Conservation (phyloP, 2,329 filamentous ascomycete genomes). For the Fusarium dlaminii region DNA sequence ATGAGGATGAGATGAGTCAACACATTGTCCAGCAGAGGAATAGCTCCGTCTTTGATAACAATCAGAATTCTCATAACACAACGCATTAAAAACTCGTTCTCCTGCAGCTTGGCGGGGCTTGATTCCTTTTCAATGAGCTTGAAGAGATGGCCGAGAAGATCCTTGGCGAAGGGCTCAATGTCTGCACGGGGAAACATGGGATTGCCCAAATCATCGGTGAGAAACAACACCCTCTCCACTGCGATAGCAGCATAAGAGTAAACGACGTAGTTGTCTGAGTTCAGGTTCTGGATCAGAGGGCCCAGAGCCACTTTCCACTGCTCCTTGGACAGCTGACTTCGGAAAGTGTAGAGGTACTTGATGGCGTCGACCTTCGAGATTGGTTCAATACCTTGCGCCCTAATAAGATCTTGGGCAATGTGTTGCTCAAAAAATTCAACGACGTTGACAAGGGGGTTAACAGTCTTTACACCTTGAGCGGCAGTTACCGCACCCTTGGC, state of each 20-base stretch:
- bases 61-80: slow-evolving; percentile 98
- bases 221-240: slow-evolving; percentile 89
- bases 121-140: slow-evolving; percentile 86
- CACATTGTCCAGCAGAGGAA: slow-evolving; percentile 79
- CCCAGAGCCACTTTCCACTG: slow-evolving; percentile 93
- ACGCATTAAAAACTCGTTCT: slow-evolving; percentile 98
- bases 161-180: slow-evolving; percentile 83
- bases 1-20: slow-evolving; percentile 87
- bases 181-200: slow-evolving; percentile 83
- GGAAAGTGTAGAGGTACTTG: slow-evolving; percentile 97
- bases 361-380: slow-evolving; percentile 97
- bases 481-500: slow-evolving; percentile 90
- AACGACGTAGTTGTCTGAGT: slow-evolving; percentile 91
- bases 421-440: slow-evolving; percentile 95
- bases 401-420: slow-evolving; percentile 86
- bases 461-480: slow-evolving; percentile 87
- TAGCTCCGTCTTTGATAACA: slow-evolving; percentile 85
- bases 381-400: slow-evolving; percentile 74
- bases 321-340: slow-evolving; percentile 89
- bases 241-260: slow-evolving; percentile 98
- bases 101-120: slow-evolving; percentile 91
- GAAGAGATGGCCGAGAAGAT: slow-evolving; percentile 90
- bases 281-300: slow-evolving; percentile 89
- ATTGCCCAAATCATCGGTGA: slow-evolving; percentile 78
- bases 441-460: slow-evolving; percentile 88